Evolutionary conservation across 148 eudicot genomes (phyloP), one percentile per base, ranked within the genome.

Genomic region (Rhododendron williamsianum): DNA sequence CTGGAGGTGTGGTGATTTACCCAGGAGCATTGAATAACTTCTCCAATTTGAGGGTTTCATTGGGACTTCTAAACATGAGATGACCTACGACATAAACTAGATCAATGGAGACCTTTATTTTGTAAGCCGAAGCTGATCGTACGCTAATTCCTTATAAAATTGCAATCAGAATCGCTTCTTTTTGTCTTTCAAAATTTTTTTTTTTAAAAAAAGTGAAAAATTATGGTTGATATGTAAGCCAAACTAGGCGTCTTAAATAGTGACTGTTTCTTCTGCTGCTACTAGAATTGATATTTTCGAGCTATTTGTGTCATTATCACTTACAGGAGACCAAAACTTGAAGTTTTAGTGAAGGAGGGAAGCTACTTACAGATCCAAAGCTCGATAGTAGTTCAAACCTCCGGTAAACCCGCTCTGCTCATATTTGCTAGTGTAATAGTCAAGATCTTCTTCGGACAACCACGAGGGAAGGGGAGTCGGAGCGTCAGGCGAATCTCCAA

Each of bases 311-410:
- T 18, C 10, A 18, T 69, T 8, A 84, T 36, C 16, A 58, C n/a
- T 21, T 36, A 8, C 19, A 33, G 35, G 3, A 18, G 15, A 11
- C 4, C 36, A 33, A n/a, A 73, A 49, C 49, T 35, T 18, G 5
- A 11, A 3, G 30, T 30, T 33, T 56, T 5, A 4, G 15, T 9
- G 3, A 60, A 38, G 54, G 27, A 27, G 8, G 80, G 33, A 80
- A 33, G 38, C 36, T 72, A 81, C 92, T 89, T 65, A 91, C 93
- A 88, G 52, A 56, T 83, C 81, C 48, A 90, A 80, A 25, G 93
- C 93, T 48, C 93, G 89, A 72, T 91, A 91, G 81, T 91, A 91
- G 77, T 90, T 90, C 12, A 89, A 6, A 54, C 88, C 91, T 35
- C 92, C 91, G 49, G 92, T 90, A 81, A 90, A 85, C 19, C 92